A percentile compares a stretch with the other conserved stretches of the same genome.
Conservation (phyloP, 129 eudicot genomes). For the carrot (Daucus carota) region DNA sequence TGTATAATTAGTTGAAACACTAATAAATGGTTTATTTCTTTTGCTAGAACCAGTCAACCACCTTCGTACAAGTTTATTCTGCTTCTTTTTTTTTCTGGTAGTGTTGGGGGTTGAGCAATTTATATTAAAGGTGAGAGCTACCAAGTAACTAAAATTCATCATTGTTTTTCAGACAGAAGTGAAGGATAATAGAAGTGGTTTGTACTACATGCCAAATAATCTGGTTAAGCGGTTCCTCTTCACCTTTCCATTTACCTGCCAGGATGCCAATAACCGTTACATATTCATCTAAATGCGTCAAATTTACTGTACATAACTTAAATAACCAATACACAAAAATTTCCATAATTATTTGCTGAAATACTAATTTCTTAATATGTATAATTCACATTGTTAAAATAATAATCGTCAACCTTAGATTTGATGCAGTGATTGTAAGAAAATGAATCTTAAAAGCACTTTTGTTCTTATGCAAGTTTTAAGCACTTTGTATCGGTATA, state of each 20-base stretch:
- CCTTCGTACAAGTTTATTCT: neutral
- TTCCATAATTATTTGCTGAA: neutral
- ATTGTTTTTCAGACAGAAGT: neutral
- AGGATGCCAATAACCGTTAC: conserved; percentile 14
- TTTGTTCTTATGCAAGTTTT: neutral
- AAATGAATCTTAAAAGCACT: neutral
- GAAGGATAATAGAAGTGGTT: neutral
- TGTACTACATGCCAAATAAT: neutral
- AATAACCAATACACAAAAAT: neutral
- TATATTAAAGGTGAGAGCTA: neutral
- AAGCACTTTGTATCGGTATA: neutral
- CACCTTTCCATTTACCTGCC: conserved; percentile 17
- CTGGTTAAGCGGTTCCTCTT: neutral
- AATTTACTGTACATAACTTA: neutral
- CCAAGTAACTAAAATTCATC: neutral
- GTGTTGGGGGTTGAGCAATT: neutral
- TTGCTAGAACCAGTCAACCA: neutral
- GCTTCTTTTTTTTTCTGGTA: neutral
- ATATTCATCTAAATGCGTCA: neutral
- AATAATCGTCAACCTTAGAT: neutral
- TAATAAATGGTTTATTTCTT: neutral
- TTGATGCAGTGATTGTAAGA: neutral
- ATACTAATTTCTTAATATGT: neutral
- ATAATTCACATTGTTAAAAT: neutral
- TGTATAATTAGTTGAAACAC: neutral